Evolutionary conservation across 2,329 filamentous ascomycete species (phyloP).

Genomic region (Exophiala sp.): DNA sequence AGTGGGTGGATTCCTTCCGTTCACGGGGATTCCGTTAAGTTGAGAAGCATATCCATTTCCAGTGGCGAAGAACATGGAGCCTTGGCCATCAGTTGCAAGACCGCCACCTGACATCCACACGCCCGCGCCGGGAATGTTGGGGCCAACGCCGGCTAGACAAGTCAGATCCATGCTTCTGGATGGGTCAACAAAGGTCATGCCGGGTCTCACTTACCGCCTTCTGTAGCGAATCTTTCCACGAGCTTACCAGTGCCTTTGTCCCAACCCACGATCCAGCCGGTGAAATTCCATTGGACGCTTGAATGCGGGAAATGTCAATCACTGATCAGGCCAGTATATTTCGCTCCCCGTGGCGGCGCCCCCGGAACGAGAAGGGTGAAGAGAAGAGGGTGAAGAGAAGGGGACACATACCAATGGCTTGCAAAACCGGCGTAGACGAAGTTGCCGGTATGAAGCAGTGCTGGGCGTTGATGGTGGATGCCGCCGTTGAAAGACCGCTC

Average conservation of each 20-base stretch:
- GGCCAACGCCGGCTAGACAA: constrained; percentile 16
- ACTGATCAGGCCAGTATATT: background rate
- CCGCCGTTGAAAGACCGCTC: constrained; percentile 49
- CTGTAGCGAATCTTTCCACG: constrained; percentile 21
- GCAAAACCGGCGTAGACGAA: constrained; percentile 51
- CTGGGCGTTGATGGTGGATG: constrained; percentile 49
- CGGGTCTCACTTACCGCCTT: constrained; percentile 15
- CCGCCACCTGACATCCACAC: constrained; percentile 32
- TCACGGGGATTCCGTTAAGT: constrained; percentile 29
- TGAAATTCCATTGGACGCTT: constrained; percentile 50
- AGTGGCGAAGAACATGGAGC: constrained; percentile 20
- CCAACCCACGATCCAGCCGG: constrained; percentile 48
- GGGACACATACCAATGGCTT: constrained; percentile 41
- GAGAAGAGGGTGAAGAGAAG: background rate
- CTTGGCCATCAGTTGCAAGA: constrained; percentile 26
- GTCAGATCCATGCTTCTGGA: constrained; percentile 2
- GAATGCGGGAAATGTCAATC: background rate
- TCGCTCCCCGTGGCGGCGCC: background rate
- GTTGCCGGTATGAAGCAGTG: constrained; percentile 43
- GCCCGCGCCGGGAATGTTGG: constrained; percentile 19
- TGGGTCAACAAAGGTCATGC: background rate
- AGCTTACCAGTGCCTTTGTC: constrained; percentile 31
- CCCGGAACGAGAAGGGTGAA: background rate
- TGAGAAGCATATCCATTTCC: constrained; percentile 31
- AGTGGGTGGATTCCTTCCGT: constrained; percentile 27